Conservation (phyloP, 1,139 yeast genomes). For the Spencermartinsiella ligniputridi region DNA sequence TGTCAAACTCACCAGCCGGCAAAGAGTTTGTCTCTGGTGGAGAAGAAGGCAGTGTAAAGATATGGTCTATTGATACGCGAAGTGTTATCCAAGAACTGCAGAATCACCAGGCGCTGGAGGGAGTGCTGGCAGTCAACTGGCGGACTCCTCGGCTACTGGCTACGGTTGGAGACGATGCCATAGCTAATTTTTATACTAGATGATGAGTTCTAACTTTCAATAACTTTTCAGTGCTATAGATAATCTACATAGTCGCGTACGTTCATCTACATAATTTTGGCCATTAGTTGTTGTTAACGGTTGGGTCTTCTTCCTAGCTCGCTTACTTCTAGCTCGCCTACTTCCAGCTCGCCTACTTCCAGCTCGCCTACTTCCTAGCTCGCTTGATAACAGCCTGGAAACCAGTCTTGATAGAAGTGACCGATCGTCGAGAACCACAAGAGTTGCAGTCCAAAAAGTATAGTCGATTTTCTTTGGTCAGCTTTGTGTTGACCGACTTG, state of each 20-base stretch:
- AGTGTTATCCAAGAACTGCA: conserved; percentile 4
- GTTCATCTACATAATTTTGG: not conserved
- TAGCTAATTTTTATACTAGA: conserved; percentile 7
- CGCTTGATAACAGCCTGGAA: conserved; percentile 80
- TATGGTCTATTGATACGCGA: conserved; percentile 26
- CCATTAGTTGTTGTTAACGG: too few relatives aligned
- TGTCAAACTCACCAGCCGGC: conserved; percentile 19
- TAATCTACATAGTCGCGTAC: not conserved
- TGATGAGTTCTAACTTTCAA: too few relatives aligned
- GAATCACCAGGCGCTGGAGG: conserved; percentile 10
- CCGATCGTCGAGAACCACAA: conserved; percentile 97
- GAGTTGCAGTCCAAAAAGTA: conserved; percentile 97
- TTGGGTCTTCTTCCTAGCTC: too few relatives aligned
- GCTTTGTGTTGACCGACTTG: conserved; percentile 93
- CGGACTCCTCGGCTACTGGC: conserved; percentile 10
- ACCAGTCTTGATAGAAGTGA: conserved; percentile 96
- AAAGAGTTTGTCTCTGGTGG: conserved; percentile 26
- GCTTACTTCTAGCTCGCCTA: too few relatives aligned
- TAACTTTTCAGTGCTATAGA: too few relatives aligned
- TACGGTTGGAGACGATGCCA: conserved; percentile 14
- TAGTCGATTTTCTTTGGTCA: conserved; percentile 95
- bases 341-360: too few relatives aligned
- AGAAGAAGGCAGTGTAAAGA: conserved; percentile 27
- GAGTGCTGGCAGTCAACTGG: conserved; percentile 14
- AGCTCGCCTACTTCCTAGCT: conserved; percentile 36